Percentiles rank a stretch among this genome's conserved stretches.
Conservation (phyloP, 176 grass and related monocot species). For the Triticum dicoccoides region DNA sequence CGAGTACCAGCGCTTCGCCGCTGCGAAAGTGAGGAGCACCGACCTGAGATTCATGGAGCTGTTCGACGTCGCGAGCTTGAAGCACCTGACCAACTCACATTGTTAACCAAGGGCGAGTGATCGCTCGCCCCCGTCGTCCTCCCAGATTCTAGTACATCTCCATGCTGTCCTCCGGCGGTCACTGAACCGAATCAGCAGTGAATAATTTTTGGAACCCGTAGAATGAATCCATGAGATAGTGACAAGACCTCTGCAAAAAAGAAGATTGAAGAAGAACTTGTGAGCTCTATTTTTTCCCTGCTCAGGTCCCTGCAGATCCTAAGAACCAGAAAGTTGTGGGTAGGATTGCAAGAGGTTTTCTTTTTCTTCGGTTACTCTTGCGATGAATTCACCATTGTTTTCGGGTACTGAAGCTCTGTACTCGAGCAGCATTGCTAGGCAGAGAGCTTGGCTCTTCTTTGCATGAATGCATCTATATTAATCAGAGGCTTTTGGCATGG, state of each 20-base stretch:
- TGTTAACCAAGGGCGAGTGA: slow-evolving; percentile 35
- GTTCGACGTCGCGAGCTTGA: slow-evolving; percentile 68
- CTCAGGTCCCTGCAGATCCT: slow-evolving; percentile 36
- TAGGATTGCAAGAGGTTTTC: slow-evolving; percentile 45
- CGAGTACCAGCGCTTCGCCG: slow-evolving; percentile 67
- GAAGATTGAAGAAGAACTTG: slow-evolving; percentile 12
- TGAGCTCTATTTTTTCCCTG: slow-evolving; percentile 47
- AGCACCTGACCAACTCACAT: slow-evolving; percentile 41
- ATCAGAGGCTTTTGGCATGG: not conserved
- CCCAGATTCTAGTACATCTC: slow-evolving; percentile 6
- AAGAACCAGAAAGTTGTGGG: slow-evolving; percentile 38
- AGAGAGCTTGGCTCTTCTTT: slow-evolving; percentile 27
- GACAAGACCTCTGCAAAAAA: slow-evolving; percentile 31
- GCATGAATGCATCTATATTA: slow-evolving; percentile 6
- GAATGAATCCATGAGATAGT: slow-evolving; percentile 37
- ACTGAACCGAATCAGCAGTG: slow-evolving; percentile 31
- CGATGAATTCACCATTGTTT: slow-evolving; percentile 46
- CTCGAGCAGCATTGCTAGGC: slow-evolving; percentile 36
- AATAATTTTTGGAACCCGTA: slow-evolving; percentile 55
- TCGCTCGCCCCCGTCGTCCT: not conserved
- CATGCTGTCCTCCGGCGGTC: slow-evolving; percentile 22
- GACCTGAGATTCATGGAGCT: slow-evolving; percentile 77
- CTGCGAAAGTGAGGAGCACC: slow-evolving; percentile 57
- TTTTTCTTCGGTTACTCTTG: slow-evolving; percentile 37
- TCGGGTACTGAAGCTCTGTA: slow-evolving; percentile 48